phyloP scores from a whole-genome alignment of 495 filamentous ascomycete genomes.

The Xylaria grammica region DNA sequence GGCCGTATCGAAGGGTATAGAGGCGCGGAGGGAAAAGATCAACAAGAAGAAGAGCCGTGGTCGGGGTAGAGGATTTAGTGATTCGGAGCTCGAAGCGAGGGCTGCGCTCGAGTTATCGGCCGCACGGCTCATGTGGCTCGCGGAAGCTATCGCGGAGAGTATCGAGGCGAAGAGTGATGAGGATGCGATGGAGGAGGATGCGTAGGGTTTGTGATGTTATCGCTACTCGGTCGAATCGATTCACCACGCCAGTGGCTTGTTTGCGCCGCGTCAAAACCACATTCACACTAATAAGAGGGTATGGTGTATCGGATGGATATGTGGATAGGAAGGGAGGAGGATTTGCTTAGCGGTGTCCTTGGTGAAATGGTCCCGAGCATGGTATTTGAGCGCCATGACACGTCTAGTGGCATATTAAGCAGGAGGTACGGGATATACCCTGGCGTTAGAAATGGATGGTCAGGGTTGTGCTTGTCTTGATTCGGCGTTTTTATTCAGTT shows the following conservation, averaged over 20 bases:
- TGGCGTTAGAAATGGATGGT: slow-evolving; percentile 4
- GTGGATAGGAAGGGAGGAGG: no score
- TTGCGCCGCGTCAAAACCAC: no score
- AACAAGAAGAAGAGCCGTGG: slow-evolving; percentile 56
- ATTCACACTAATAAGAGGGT: no score
- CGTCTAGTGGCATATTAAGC: neutral
- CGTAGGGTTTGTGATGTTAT: slow-evolving; percentile 26
- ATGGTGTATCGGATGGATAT: no score
- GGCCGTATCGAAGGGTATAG: slow-evolving; percentile 68
- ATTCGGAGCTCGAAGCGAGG: slow-evolving; percentile 40
- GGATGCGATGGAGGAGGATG: slow-evolving; percentile 30
- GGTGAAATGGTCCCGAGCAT: no score
- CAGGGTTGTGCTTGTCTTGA: no score
- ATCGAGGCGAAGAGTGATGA: slow-evolving; percentile 28
- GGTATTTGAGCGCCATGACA: no score
- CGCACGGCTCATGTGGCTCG: slow-evolving; percentile 43
- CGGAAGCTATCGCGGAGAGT: slow-evolving; percentile 37
- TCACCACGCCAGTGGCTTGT: no score
- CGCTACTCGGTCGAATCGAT: no score
- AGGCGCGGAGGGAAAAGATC: slow-evolving; percentile 57
- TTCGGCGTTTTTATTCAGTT: no score
- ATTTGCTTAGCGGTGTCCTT: no score
- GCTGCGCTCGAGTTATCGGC: slow-evolving; percentile 44
- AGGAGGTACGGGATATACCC: slow-evolving; percentile 12
- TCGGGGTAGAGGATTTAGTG: slow-evolving; percentile 39